phyloP scores from a whole-genome alignment of 23 red algal species.

The Pyropia haitanensis region DNA sequence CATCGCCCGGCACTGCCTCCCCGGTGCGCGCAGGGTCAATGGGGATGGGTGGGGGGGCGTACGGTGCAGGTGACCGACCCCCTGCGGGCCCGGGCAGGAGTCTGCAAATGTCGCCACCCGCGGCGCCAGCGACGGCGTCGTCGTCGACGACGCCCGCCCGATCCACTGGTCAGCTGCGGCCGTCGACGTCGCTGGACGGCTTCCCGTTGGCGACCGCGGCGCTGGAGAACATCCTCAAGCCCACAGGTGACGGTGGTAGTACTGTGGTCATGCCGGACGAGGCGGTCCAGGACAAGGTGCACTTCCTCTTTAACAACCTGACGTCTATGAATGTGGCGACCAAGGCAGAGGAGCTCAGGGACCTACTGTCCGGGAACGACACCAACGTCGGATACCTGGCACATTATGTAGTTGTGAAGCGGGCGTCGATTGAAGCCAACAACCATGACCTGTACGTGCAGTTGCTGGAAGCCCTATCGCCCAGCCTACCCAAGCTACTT shows the following conservation, averaged over 20 bases:
- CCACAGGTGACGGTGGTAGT: neutral
- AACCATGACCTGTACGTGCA: conserved; percentile 78
- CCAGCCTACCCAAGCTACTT: conserved; percentile 26
- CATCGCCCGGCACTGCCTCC: no score
- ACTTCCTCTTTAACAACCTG: conserved; percentile 98
- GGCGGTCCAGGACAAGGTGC: conserved; percentile 74
- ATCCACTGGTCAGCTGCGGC: neutral
- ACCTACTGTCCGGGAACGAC: conserved; percentile 14
- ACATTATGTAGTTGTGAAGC: conserved; percentile 92
- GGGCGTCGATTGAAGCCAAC: conserved; percentile 83
- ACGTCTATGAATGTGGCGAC: conserved; percentile 55
- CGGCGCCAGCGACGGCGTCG: neutral
- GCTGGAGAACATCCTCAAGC: conserved; percentile 1
- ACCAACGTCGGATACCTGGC: conserved; percentile 56
- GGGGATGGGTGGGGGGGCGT: no score
- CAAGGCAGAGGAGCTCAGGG: conserved; percentile 73
- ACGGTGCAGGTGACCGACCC: no score
- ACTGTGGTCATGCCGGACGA: conserved; percentile 40
- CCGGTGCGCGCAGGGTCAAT: no score
- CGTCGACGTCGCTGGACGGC: conserved; percentile 1
- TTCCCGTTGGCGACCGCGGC: neutral
- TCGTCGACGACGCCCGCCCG: no score
- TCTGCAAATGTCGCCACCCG: neutral
- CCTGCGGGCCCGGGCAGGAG: neutral
- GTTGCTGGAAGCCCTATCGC: conserved; percentile 50